phyloP scores from a whole-genome alignment of 805 yeast genomes.

The Wickerhamomyces canadensis region DNA sequence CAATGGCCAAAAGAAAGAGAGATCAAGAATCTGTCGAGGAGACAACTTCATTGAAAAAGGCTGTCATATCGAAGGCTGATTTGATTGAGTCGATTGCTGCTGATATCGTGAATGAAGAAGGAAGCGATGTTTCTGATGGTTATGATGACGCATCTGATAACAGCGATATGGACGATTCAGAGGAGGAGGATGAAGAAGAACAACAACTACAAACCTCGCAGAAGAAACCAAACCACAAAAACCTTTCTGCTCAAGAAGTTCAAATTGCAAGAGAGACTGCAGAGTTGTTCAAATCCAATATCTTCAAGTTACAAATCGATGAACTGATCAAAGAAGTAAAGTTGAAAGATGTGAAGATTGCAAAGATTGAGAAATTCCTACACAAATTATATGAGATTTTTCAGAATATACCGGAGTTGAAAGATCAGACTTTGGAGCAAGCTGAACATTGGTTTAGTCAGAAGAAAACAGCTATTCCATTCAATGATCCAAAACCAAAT shows the following conservation, averaged over 20 bases:
- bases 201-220: conserved; percentile 21
- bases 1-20: conserved; percentile 16
- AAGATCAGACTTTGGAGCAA: conserved; percentile 47
- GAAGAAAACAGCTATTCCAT: conserved; percentile 64
- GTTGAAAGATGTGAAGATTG: conserved; percentile 62
- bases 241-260: conserved; percentile 68
- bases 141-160: too few relatives aligned
- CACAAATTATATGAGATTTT: conserved; percentile 69
- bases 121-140: conserved; percentile 10
- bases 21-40: conserved; percentile 14
- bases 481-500: conserved; percentile 84
- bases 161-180: conserved; percentile 26
- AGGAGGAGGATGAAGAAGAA: conserved; percentile 25
- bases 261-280: conserved; percentile 92
- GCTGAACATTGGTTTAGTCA: conserved; percentile 49
- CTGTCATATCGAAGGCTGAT: conserved; percentile 16
- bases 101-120: conserved; percentile 7
- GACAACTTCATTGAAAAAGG: conserved; percentile 14
- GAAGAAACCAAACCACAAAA: conserved; percentile 1
- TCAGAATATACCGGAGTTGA: conserved; percentile 54
- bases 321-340: conserved; percentile 79
- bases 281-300: conserved; percentile 89
- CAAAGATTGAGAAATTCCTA: conserved; percentile 65
- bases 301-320: conserved; percentile 92
- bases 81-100: conserved; percentile 13